Evolutionary conservation across 768 basidiomycete species (phyloP).

Genomic region (Pisolithus microcarpus): DNA sequence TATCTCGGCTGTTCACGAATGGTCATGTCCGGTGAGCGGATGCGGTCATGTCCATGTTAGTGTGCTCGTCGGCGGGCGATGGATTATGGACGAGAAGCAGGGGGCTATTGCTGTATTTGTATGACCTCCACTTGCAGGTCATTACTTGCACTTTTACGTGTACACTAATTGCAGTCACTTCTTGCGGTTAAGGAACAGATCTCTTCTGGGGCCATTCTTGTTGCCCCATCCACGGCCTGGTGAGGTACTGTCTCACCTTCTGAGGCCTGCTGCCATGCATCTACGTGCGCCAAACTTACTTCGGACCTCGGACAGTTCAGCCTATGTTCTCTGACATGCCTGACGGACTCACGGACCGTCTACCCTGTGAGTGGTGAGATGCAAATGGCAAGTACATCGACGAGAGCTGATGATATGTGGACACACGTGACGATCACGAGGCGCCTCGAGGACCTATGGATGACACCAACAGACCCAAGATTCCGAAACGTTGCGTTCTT

Average conservation of each 20-base stretch:
- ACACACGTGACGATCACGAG: background rate
- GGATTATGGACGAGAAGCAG: constrained; percentile 48
- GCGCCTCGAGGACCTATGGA: background rate
- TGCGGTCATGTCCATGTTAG: constrained; percentile 53
- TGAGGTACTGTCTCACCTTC: background rate
- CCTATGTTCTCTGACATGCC: background rate
- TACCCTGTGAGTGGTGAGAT: background rate
- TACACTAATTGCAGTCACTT: background rate
- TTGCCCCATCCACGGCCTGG: background rate
- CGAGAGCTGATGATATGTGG: background rate
- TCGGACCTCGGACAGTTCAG: no score
- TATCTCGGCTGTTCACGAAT: constrained; percentile 47
- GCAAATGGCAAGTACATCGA: background rate
- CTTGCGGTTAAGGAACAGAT: background rate
- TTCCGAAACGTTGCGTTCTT: background rate
- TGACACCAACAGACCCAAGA: background rate
- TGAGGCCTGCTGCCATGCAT: no score
- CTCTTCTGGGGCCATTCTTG: background rate
- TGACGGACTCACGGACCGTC: background rate
- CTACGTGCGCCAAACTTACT: no score
- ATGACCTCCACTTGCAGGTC: constrained; percentile 16
- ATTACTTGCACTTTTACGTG: constrained; percentile 13
- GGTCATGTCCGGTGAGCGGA: constrained; percentile 56
- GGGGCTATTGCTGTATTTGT: constrained; percentile 36
- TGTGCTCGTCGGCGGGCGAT: constrained; percentile 49